phyloP scores from a whole-genome alignment of 768 basidiomycete genomes.

The Boletus rubroflammeus region DNA sequence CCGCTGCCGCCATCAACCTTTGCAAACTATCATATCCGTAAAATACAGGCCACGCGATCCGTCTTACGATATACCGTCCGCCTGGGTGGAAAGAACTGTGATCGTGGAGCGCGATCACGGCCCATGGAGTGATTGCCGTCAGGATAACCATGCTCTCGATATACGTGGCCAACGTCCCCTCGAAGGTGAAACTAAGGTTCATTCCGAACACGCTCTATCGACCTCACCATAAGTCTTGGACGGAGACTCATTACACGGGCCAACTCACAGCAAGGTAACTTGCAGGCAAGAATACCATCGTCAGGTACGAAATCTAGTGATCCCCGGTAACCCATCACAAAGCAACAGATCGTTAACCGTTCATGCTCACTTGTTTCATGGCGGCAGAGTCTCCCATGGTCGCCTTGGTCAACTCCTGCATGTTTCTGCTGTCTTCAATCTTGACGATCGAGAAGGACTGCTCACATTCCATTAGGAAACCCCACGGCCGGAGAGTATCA shows the following conservation, averaged over 20 bases:
- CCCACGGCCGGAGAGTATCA: background rate
- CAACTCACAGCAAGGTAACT: conserved; percentile 37
- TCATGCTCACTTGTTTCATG: conserved; percentile 30
- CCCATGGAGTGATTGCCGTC: conserved; percentile 50
- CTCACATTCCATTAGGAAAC: background rate
- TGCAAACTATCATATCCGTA: background rate
- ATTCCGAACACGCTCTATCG: conserved; percentile 32
- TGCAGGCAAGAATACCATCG: conserved; percentile 60
- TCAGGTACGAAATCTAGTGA: conserved; percentile 50
- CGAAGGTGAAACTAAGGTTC: conserved; percentile 22
- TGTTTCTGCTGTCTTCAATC: conserved; percentile 50
- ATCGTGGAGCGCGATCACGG: conserved; percentile 50
- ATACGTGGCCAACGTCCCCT: conserved; percentile 39
- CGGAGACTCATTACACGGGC: background rate
- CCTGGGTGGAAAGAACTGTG: conserved; percentile 22
- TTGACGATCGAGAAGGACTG: conserved; percentile 61
- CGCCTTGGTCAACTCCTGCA: conserved; percentile 48
- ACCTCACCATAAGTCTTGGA: conserved; percentile 1
- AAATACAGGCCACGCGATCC: conserved; percentile 21
- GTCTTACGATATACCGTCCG: conserved; percentile 2
- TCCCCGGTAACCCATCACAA: background rate
- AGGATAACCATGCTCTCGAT: conserved; percentile 44
- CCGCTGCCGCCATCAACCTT: background rate
- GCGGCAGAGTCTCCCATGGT: conserved; percentile 40
- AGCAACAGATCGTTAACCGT: background rate